Percentiles rank a stretch among this genome's conserved stretches.
These are phyloP conservation scores for Podila verticillata DNA, from an alignment of 192 early-diverging fungal species.

Conservation along the genomic window DNA sequence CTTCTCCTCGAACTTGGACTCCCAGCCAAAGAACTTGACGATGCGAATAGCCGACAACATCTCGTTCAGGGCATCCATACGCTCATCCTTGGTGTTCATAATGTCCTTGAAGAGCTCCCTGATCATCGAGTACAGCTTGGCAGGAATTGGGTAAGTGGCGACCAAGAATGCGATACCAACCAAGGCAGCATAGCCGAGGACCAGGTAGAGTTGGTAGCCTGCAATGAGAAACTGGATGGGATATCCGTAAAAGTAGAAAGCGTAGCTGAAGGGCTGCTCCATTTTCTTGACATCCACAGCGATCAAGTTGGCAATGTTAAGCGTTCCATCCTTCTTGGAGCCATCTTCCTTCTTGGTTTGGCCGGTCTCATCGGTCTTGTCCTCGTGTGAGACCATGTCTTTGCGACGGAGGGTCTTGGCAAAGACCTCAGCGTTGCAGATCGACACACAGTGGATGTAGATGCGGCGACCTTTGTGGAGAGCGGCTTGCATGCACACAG, in stretches of 20 bases:
- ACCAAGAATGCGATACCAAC: conserved; percentile 77
- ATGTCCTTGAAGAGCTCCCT: conserved; percentile 60
- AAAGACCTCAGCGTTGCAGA: conserved; percentile 55
- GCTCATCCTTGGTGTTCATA: conserved; percentile 74
- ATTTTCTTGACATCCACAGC: conserved; percentile 39
- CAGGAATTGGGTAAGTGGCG: conserved; percentile 67
- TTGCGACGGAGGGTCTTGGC: conserved; percentile 57
- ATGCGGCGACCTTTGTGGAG: conserved; percentile 72
- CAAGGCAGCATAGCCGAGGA: conserved; percentile 86
- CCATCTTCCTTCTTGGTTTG: conserved; percentile 7
- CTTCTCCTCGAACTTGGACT: conserved; percentile 73
- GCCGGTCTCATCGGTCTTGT: conserved; percentile 13
- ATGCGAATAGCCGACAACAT: conserved; percentile 82
- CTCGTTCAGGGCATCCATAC: conserved; percentile 88
- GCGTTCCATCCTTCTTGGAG: conserved; percentile 5
- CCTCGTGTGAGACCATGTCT: conserved; percentile 49
- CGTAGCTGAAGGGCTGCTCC: conserved; percentile 22
- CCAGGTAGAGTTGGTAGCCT: conserved; percentile 69
- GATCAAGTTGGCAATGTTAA: conserved; percentile 46
- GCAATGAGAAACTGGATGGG: conserved; percentile 78
- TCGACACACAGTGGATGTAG: conserved; percentile 59
- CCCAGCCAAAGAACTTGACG: conserved; percentile 94
- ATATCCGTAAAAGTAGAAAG: conserved; percentile 60
- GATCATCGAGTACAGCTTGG: conserved; percentile 57
- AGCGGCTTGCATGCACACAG: conserved; percentile 56